These are phyloP conservation scores for Dispira parvispora DNA, from an alignment of 192 early-diverging fungal genomes.

Conservation along the genomic window DNA sequence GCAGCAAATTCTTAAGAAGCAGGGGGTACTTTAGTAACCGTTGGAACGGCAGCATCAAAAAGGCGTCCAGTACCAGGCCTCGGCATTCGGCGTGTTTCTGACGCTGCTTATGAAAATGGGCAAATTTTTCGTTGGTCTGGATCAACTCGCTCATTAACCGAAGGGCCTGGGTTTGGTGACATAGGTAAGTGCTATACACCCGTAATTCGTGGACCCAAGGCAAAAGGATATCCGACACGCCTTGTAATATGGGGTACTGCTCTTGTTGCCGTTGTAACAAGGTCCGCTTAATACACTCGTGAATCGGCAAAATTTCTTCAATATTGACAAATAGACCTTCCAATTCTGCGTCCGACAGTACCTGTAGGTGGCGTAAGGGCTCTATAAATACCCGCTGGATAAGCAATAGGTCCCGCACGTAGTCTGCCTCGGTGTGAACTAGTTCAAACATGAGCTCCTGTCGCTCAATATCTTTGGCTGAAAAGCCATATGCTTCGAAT, in stretches of 20 bases:
- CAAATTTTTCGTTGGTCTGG: slow-evolving; percentile 27
- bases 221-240: slow-evolving; percentile 31
- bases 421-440: slow-evolving; percentile 79
- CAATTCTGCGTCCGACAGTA: slow-evolving; percentile 25
- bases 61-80: slow-evolving; percentile 33
- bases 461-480: slow-evolving; percentile 56
- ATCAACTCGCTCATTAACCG: slow-evolving; percentile 25
- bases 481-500: slow-evolving; percentile 37
- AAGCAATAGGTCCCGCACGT: slow-evolving; percentile 70
- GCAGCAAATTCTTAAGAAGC: slow-evolving; percentile 32
- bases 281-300: slow-evolving; percentile 28
- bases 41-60: slow-evolving; percentile 37
- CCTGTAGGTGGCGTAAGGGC: slow-evolving; percentile 25
- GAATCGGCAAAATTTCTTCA: slow-evolving; percentile 31
- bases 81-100: slow-evolving; percentile 31
- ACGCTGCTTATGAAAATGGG: slow-evolving; percentile 28
- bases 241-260: slow-evolving; percentile 33
- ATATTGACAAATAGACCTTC: slow-evolving; percentile 32
- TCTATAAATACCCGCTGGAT: slow-evolving; percentile 49
- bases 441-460: slow-evolving; percentile 96
- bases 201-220: slow-evolving; percentile 28
- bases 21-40: slow-evolving; percentile 43
- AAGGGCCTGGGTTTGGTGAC: slow-evolving; percentile 38
- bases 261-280: slow-evolving; percentile 34
- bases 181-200: slow-evolving; percentile 32